phyloP scores from a whole-genome alignment of 305 asterid genomes.

The Fraxinus sp. region DNA sequence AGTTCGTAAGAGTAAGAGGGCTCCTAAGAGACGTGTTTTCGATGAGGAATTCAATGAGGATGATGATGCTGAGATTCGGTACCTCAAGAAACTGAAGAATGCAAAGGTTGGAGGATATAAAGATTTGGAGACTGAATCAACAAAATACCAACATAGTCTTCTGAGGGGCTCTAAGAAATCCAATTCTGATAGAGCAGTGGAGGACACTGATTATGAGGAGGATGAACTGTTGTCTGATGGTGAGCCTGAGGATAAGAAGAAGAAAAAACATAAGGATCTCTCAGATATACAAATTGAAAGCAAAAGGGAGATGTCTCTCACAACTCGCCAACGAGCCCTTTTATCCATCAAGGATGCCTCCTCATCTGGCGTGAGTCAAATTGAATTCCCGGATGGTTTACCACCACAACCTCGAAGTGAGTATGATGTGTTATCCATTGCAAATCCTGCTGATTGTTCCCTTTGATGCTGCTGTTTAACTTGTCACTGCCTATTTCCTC shows the following conservation, averaged over 20 bases:
- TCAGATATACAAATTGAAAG: conserved; percentile 60
- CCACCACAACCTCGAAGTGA: conserved; percentile 91
- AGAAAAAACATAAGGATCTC: conserved; percentile 59
- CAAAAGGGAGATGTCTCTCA: conserved; percentile 76
- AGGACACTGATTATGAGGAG: conserved; percentile 62
- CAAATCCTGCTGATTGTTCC: conserved; percentile 8
- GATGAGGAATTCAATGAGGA: conserved; percentile 70
- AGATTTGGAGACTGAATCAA: conserved; percentile 51
- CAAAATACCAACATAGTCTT: conserved; percentile 42
- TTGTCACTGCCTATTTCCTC: conserved; percentile 23
- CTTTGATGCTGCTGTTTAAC: conserved; percentile 9
- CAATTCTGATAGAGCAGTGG: conserved; percentile 40
- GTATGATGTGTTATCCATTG: conserved; percentile 27
- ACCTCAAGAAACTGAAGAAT: conserved; percentile 76
- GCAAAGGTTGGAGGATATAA: conserved; percentile 48
- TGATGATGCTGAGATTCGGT: conserved; percentile 85
- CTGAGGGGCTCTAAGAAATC: conserved; percentile 45
- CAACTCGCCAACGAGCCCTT: conserved; percentile 95
- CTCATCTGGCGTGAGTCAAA: conserved; percentile 47
- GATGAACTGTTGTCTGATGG: conserved; percentile 54
- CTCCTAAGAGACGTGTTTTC: conserved; percentile 65
- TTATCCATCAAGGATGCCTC: conserved; percentile 62
- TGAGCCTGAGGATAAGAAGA: conserved; percentile 57
- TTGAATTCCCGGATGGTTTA: conserved; percentile 91
- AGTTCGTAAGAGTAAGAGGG: conserved; percentile 82